A percentile compares a stretch with the other conserved stretches of the same genome.
Evolutionary conservation across 2,329 filamentous ascomycete species (phyloP).

Genomic region (Hymenoscyphus infarciens): DNA sequence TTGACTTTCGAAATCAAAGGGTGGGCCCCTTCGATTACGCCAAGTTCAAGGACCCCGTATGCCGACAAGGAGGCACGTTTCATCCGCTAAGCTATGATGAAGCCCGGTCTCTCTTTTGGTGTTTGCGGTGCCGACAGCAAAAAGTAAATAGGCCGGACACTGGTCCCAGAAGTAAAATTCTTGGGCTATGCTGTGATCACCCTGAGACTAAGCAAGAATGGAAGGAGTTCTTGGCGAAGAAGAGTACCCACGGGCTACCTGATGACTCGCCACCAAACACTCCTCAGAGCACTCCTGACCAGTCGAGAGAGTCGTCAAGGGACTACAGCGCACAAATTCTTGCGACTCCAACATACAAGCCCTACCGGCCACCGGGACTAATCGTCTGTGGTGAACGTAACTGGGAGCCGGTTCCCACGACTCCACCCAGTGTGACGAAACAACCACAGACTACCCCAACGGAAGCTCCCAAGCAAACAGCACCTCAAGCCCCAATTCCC

Average conservation of each 20-base stretch:
- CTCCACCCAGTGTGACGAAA: no score
- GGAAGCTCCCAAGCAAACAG: no score
- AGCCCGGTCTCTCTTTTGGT: neutral
- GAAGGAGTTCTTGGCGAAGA: neutral
- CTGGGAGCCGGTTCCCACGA: no score
- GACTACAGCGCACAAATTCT: no score
- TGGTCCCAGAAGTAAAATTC: neutral
- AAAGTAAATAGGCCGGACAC: neutral
- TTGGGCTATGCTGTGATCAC: neutral
- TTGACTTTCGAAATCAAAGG: neutral
- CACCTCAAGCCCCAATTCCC: no score
- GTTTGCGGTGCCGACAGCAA: neutral
- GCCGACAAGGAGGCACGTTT: neutral
- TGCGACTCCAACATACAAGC: no score
- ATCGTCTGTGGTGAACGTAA: no score
- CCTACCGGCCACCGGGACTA: no score
- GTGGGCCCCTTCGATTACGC: neutral
- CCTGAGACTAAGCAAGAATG: neutral
- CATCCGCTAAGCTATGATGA: neutral
- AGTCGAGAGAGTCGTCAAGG: no score
- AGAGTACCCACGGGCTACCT: neutral
- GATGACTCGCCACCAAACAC: neutral
- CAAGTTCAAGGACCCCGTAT: neutral
- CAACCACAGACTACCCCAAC: no score
- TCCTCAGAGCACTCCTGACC: neutral